Percentiles rank a stretch among this genome's conserved stretches.
These are phyloP conservation scores for Suaeda aralocaspica DNA, from an alignment of 148 eudicot genomes.

Conservation along the genomic window DNA sequence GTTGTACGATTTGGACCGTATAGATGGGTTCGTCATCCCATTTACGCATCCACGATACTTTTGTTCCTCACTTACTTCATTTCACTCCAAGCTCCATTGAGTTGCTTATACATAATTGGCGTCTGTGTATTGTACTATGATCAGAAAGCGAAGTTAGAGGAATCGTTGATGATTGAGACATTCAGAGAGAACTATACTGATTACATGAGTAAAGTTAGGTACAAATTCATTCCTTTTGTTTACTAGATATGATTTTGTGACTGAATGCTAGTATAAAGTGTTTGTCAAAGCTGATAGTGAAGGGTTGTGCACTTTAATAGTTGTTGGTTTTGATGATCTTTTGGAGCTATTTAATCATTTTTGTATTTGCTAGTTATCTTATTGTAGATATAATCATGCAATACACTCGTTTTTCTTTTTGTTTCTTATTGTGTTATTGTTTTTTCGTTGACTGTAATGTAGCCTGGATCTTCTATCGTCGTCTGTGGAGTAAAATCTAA, in stretches of 20 bases:
- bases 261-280: slow-evolving; percentile 12
- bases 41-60: slow-evolving; percentile 85
- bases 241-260: slow-evolving; percentile 42
- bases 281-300: slow-evolving; percentile 20
- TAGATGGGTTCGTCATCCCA: slow-evolving; percentile 83
- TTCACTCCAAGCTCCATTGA: slow-evolving; percentile 79
- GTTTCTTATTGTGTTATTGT: not conserved
- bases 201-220: slow-evolving; percentile 59
- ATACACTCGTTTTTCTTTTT: not conserved
- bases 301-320: not conserved
- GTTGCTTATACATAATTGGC: slow-evolving; percentile 46
- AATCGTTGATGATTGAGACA: slow-evolving; percentile 60
- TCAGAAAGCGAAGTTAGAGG: slow-evolving; percentile 75
- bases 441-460: not conserved
- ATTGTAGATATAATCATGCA: not conserved
- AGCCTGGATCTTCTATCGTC: not conserved
- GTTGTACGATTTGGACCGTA: slow-evolving; percentile 87
- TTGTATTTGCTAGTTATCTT: not conserved
- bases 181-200: slow-evolving; percentile 58
- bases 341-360: not conserved
- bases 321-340: slow-evolving; percentile 15
- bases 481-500: not conserved
- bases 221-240: slow-evolving; percentile 81
- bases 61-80: slow-evolving; percentile 57
- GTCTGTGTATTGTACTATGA: slow-evolving; percentile 66